phyloP scores from a whole-genome alignment of 1,139 yeast species.

The Yamadazyma siamensis region DNA sequence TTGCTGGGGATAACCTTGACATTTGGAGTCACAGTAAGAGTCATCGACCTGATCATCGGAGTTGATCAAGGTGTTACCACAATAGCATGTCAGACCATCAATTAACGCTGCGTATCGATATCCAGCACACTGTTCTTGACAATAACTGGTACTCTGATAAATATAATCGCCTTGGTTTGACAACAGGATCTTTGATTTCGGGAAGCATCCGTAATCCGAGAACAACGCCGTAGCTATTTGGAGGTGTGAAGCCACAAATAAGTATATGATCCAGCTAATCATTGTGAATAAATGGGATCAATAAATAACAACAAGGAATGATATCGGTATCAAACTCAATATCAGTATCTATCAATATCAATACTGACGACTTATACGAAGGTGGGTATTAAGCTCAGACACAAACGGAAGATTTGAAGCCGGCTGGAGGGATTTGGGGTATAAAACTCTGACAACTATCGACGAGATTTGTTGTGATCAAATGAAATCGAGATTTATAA shows the following conservation, averaged over 20 bases:
- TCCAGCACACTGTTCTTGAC: constrained; percentile 45
- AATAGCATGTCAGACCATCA: constrained; percentile 56
- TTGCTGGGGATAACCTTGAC: constrained; percentile 57
- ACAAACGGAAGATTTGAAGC: no score
- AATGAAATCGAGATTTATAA: constrained; percentile 3
- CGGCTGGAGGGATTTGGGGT: no score
- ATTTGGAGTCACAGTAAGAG: constrained; percentile 44
- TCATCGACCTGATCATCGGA: constrained; percentile 24
- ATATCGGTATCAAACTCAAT: no score
- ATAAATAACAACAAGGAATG: no score
- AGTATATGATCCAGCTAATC: no score
- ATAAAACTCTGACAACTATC: no score
- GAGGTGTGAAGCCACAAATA: neutral
- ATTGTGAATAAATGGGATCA: no score
- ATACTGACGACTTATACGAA: no score
- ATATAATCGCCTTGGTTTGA: constrained; percentile 28
- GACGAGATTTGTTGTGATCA: no score
- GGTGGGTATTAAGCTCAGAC: no score
- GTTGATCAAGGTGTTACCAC: constrained; percentile 49
- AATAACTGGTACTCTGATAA: constrained; percentile 52
- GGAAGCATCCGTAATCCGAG: constrained; percentile 35
- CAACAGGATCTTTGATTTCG: constrained; percentile 18
- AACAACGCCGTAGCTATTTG: constrained; percentile 9
- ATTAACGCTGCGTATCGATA: constrained; percentile 50
- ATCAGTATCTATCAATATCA: no score